Percentiles rank a stretch among this genome's conserved stretches.
Evolutionary conservation across 2,329 filamentous ascomycete species (phyloP).

Genomic region (Malbranchea cinnamomea): DNA sequence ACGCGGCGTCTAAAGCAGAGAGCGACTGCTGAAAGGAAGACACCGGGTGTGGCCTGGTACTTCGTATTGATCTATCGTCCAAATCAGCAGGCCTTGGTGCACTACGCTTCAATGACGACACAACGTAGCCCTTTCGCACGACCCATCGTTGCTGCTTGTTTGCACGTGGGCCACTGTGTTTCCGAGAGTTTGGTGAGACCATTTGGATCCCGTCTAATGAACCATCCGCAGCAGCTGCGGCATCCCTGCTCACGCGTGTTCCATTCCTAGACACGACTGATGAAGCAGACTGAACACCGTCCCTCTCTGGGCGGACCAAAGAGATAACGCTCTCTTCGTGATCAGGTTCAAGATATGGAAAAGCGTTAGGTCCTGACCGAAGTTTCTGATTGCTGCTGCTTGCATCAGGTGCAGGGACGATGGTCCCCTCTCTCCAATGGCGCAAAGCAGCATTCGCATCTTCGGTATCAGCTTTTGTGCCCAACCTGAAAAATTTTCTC

Average conservation of each 20-base stretch:
- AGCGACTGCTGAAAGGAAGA: constrained; percentile 19
- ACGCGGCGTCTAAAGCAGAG: constrained; percentile 18
- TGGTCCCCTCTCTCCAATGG: constrained; percentile 36
- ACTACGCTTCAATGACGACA: constrained; percentile 23
- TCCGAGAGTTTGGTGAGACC: too few species aligned
- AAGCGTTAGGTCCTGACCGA: constrained; percentile 15
- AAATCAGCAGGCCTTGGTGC: constrained; percentile 21
- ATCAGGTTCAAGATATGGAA: too few species aligned
- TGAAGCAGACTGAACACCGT: too few species aligned
- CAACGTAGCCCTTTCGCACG: constrained; percentile 18
- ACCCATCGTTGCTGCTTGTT: constrained; percentile 17
- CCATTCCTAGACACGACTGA: too few species aligned
- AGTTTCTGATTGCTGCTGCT: constrained; percentile 10
- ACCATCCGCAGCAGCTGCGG: too few species aligned
- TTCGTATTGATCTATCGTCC: constrained; percentile 14
- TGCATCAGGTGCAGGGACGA: constrained; percentile 17
- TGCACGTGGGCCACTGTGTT: too few species aligned
- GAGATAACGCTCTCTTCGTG: too few species aligned
- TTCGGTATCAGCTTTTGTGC: constrained; percentile 37
- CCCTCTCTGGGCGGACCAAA: too few species aligned
- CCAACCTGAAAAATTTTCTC: constrained; percentile 37
- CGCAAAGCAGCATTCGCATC: constrained; percentile 37
- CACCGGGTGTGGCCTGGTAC: constrained; percentile 9
- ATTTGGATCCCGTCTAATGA: too few species aligned
- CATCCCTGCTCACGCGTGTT: too few species aligned